Conservation (phyloP, 805 yeast genomes). For the Saturnispora besseyi region DNA sequence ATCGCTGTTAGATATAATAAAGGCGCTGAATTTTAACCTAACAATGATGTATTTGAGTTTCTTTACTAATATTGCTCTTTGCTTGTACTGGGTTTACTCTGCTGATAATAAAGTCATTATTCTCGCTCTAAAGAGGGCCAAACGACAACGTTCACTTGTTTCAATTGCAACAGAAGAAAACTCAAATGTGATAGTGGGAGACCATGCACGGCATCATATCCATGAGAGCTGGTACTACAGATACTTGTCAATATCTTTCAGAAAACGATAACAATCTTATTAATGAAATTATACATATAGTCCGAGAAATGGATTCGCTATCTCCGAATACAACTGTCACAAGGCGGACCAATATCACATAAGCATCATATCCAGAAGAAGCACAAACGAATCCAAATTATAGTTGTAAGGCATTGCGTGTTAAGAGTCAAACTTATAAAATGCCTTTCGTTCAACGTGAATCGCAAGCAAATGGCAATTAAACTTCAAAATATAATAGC, state of each 20-base stretch:
- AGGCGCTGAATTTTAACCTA: too few species aligned
- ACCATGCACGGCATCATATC: not conserved
- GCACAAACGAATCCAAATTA: not conserved
- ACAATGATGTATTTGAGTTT: too few species aligned
- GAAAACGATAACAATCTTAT: not conserved
- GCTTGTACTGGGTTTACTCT: too few species aligned
- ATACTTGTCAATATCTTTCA: not conserved
- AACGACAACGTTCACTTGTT: not conserved
- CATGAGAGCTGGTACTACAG: not conserved
- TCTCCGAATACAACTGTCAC: not conserved
- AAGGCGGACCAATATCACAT: not conserved
- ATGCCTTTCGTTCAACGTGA: not conserved
- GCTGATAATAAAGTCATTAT: too few species aligned
- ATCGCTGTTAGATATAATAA: too few species aligned
- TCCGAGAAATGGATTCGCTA: not conserved
- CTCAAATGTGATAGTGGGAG: constrained; percentile 1
- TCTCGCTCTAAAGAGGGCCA: not conserved
- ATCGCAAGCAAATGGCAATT: not conserved
- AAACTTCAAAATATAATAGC: not conserved
- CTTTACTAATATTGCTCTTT: too few species aligned
- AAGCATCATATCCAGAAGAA: not conserved
- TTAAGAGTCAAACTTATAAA: not conserved
- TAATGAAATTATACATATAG: not conserved
- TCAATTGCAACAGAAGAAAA: not conserved
- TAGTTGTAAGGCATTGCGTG: not conserved